These are phyloP conservation scores for Maudiozyma serrabonitensis DNA, from an alignment of 805 yeast species.

Conservation along the genomic window DNA sequence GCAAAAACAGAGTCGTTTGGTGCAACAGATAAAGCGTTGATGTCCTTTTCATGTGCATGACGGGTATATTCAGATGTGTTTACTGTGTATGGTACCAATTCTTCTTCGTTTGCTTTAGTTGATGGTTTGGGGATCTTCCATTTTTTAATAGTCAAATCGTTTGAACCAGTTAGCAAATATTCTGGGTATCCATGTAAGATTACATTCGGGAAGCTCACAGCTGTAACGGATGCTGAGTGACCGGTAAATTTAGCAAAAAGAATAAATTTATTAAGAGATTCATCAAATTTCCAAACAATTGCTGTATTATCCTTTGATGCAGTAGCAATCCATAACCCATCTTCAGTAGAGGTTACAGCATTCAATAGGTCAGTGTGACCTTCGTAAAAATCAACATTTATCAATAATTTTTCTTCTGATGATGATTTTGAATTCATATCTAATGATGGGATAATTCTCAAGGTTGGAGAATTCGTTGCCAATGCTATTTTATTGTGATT, in stretches of 20 bases:
- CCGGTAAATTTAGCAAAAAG: slow-evolving; percentile 64
- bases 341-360: slow-evolving; percentile 62
- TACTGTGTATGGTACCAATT: slow-evolving; percentile 28
- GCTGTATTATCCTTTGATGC: slow-evolving; percentile 87
- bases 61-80: slow-evolving; percentile 76
- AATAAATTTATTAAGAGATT: slow-evolving; percentile 31
- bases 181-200: slow-evolving; percentile 40
- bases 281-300: slow-evolving; percentile 66
- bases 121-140: slow-evolving; percentile 62
- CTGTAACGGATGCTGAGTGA: slow-evolving; percentile 79
- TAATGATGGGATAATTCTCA: slow-evolving; percentile 52
- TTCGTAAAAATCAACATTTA: slow-evolving; percentile 54
- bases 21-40: slow-evolving; percentile 80
- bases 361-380: slow-evolving; percentile 86
- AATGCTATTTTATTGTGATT: slow-evolving; percentile 50
- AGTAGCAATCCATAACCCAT: slow-evolving; percentile 85
- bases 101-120: slow-evolving; percentile 3
- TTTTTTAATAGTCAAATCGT: slow-evolving; percentile 75
- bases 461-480: slow-evolving; percentile 88
- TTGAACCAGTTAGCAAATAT: slow-evolving; percentile 73
- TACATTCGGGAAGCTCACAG: slow-evolving; percentile 62
- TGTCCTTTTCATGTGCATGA: slow-evolving; percentile 94
- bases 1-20: slow-evolving; percentile 85
- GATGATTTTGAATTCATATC: neutral
- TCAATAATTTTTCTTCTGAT: slow-evolving; percentile 24